These are phyloP conservation scores for Cymbidium sinense DNA, from an alignment of 106 monocot genomes.

Conservation along the genomic window DNA sequence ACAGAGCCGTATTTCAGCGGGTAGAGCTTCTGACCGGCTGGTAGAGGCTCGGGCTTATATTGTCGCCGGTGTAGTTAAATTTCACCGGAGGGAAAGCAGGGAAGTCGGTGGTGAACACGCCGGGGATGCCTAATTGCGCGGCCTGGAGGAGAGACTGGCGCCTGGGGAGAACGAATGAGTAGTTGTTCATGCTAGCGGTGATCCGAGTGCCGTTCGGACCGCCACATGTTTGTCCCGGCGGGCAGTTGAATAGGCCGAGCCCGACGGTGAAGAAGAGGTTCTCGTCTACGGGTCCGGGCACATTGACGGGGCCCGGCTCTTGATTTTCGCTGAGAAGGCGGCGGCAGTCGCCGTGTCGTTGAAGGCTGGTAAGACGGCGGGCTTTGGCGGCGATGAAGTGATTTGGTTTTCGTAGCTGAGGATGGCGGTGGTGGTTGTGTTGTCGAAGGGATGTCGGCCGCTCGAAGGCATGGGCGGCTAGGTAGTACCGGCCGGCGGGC, in stretches of 20 bases:
- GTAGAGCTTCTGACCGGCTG: slow-evolving; percentile 30
- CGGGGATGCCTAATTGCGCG: slow-evolving; percentile 15
- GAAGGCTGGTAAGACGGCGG: slow-evolving; percentile 19
- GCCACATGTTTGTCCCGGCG: slow-evolving; percentile 16
- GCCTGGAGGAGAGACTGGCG: slow-evolving; percentile 48
- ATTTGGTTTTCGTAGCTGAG: slow-evolving; percentile 31
- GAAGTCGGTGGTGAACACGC: slow-evolving; percentile 57
- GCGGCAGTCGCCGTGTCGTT: slow-evolving; percentile 35
- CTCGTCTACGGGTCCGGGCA: slow-evolving; percentile 45
- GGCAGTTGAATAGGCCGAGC: slow-evolving; percentile 46
- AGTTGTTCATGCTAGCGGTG: slow-evolving; percentile 64
- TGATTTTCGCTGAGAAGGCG: slow-evolving; percentile 21
- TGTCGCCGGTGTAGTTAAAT: slow-evolving; percentile 48
- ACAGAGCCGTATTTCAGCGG: slow-evolving; percentile 33
- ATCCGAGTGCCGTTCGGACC: slow-evolving; percentile 34
- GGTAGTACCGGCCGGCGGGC: slow-evolving; percentile 53
- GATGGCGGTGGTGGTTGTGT: slow-evolving; percentile 76
- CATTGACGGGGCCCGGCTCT: slow-evolving; percentile 19
- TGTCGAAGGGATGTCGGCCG: slow-evolving; percentile 33
- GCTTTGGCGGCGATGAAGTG: neutral
- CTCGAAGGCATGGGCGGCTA: slow-evolving; percentile 62
- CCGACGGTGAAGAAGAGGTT: slow-evolving; percentile 54
- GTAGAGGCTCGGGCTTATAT: slow-evolving; percentile 19
- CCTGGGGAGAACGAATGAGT: slow-evolving; percentile 40
- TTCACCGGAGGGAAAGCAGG: slow-evolving; percentile 30